Base-by-base conservation (phyloP, 768 basidiomycete genomes). In the Scleroderma bovista region DNA sequence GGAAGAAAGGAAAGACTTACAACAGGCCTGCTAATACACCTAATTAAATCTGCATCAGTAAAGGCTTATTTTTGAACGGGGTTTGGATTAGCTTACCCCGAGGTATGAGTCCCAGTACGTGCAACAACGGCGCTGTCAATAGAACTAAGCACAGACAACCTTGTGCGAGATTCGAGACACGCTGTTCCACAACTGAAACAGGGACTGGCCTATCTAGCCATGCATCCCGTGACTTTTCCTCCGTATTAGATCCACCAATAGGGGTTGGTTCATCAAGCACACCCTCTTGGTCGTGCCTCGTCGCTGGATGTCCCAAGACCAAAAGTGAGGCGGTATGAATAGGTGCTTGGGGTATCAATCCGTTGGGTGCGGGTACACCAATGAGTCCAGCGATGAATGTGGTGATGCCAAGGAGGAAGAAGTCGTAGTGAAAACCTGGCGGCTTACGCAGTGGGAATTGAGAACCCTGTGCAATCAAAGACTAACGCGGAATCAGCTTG, bases 401-500 rank as follows among this genome's bases (percentile, higher is more conserved):
- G 0, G 88, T 91, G 43, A 93, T 70, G 2, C 94, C 94, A 11
- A 97, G 79, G 9, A 96, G 72, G 74, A 94, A 93, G 65, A 94
- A 93, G 60, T 94, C 92, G 54, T 80, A 86, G 58, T 90, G 87
- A 54, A 89, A 89, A 1, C 86, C 86, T 0, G 93, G 85, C 3
- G 93, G 93, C 57, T 95, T 95, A n/a, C 80, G 77, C 7, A 97
- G 74, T 1, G 94, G 92, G 57, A 91, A 96, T 47, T 86, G 82
- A 1, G 88, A 82, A 2, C 89, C 85, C 68, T 96, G 93, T 0
- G 93, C 92, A 73, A 96, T 96, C 31, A 97, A 65, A 0, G 89
- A 92, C 92, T 93, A 54, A 16, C 40, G 48, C 23, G 47, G 50
- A 46, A 47, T 34, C 19, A 34, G 26, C 23, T n/a, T n/a, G n/a